Evolutionary conservation across 2,329 filamentous ascomycete genomes (phyloP), one percentile per base, ranked within the genome.

Genomic region (Aspergillus oerlinghausenensis): DNA sequence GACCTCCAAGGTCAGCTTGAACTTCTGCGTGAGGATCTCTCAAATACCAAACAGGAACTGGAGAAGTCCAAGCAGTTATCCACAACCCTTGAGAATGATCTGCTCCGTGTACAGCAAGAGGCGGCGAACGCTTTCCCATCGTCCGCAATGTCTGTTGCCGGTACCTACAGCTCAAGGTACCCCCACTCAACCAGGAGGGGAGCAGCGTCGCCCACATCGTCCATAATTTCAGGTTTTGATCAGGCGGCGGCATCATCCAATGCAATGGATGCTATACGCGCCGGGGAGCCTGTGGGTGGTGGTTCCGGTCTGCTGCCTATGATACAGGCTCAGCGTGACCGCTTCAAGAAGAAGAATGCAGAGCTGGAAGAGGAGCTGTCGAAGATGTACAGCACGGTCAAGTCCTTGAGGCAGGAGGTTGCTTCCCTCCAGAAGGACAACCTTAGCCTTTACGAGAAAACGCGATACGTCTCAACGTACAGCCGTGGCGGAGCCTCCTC

Each of bases 211-310:
- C 95, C 94, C 0, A 97, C 94, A 1, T 97, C 93, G 3, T 97
- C 93, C 21, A 97, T 99, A 67, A 97, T 99, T 66, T 97, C 92
- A 58, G 94, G 94, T n/a, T 92, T 97, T 69, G 90, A 96, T 67
- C 87, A 89, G 23, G 82, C 84, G 47, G 79, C 78, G 45, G 72
- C 75, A 50, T 78, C 75, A 21, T 71, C 72, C 38, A 77, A 76
- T 40, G 80, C 79, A 14, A 77, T 87, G 63, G 84, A 87, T 42
- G 77, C 82, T 6, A 76, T 88, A 25, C 81, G 84, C 32, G 82
- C 81, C 2, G 89, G 91, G 49, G 84, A 86, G 60, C 80, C 87
- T 8, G 82, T 88, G 55, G 89, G 88, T 32, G 84, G 89, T 54
- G 90, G 90, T 2, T 90, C 90, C 0, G 91, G 92, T 11, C 97